Base-by-base conservation (phyloP, 345 rosid species). In the Camelina sativa region DNA sequence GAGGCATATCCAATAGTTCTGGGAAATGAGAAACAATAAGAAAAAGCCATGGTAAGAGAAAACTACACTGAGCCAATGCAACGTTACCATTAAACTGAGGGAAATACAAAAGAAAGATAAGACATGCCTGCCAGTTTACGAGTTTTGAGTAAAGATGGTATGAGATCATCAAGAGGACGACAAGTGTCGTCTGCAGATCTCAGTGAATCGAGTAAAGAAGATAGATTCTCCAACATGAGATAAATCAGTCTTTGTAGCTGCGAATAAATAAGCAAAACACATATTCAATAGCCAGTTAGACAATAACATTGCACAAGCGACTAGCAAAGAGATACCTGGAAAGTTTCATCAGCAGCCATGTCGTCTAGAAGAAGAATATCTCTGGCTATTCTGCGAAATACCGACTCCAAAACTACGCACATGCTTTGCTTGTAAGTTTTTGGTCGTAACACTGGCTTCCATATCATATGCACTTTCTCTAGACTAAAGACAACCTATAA, bases 291-390 rank as follows among this genome's bases (percentile, higher is more conserved):
- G 23, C 40, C 58, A 13, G 5, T 25, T 61, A 54, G 16, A 62
- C 23, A 53, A 43, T 72, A 43, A 16, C 30, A 54, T 37, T 44
- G 20, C 44, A 44, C 28, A 67, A 72, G 6, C 46, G n/a, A 23
- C 46, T 41, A 34, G 37, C 60, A 16, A 65, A 23, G 53, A 59
- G 58, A 15, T 68, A 89, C 99, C 94, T 89, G 92, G 65, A 90
- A 82, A 62, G 99, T 92, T 83, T 95, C 99, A 67, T 95, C 99
- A 11, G 99, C 98, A 28, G 99, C 98, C 84, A 95, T 85, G 77
- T 95, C 99, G 75, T 95, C 99, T 61, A 95, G 77, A 70, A 86
- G 87, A 74, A 95, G 92, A 62, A 92, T 83, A 76, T 95, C 96
- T 82, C 66, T 84, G 3, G 86, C 44, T 51, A 92, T 85, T 82